Conservation (phyloP, 2,329 filamentous ascomycete species). For the Macroventuria anomochaeta region DNA sequence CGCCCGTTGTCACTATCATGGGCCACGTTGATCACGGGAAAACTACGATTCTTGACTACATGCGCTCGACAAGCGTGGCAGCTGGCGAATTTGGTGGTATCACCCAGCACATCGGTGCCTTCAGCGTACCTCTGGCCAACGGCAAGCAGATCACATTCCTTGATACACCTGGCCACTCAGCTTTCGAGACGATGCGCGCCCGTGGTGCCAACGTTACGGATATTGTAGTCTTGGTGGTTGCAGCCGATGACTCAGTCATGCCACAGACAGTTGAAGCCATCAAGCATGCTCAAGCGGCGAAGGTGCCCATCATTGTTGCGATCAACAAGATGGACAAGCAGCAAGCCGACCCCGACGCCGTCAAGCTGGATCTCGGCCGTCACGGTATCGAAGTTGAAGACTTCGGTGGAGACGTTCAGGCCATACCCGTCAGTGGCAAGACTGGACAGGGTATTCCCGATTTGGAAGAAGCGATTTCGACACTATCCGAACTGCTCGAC, state of each 20-base stretch:
- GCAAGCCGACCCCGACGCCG: slow-evolving; percentile 77
- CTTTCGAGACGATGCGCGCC: slow-evolving; percentile 94
- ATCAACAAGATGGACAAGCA: slow-evolving; percentile 97
- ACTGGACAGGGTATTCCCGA: slow-evolving; percentile 91
- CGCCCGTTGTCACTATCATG: slow-evolving; percentile 98
- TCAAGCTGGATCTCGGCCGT: slow-evolving; percentile 84
- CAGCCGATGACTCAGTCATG: slow-evolving; percentile 96
- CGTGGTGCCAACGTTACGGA: slow-evolving; percentile 95
- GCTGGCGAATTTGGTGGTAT: slow-evolving; percentile 95
- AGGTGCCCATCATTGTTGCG: slow-evolving; percentile 94
- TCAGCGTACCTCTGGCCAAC: slow-evolving; percentile 81
- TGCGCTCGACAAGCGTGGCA: slow-evolving; percentile 90
- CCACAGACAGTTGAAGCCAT: slow-evolving; percentile 96
- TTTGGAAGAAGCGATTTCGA: slow-evolving; percentile 87
- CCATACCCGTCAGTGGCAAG: slow-evolving; percentile 89
- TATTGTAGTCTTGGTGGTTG: slow-evolving; percentile 94
- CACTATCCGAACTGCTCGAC: slow-evolving; percentile 87
- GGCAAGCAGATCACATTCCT: slow-evolving; percentile 95
- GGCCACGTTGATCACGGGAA: slow-evolving; percentile 99
- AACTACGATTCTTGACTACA: slow-evolving; percentile 91
- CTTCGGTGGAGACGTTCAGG: slow-evolving; percentile 91
- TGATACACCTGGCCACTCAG: slow-evolving; percentile 94
- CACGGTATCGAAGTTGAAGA: slow-evolving; percentile 93
- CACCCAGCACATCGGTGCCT: slow-evolving; percentile 97
- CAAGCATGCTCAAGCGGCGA: slow-evolving; percentile 85